phyloP scores from a whole-genome alignment of 192 early-diverging fungal genomes.

The Haplosporangium gracile region DNA sequence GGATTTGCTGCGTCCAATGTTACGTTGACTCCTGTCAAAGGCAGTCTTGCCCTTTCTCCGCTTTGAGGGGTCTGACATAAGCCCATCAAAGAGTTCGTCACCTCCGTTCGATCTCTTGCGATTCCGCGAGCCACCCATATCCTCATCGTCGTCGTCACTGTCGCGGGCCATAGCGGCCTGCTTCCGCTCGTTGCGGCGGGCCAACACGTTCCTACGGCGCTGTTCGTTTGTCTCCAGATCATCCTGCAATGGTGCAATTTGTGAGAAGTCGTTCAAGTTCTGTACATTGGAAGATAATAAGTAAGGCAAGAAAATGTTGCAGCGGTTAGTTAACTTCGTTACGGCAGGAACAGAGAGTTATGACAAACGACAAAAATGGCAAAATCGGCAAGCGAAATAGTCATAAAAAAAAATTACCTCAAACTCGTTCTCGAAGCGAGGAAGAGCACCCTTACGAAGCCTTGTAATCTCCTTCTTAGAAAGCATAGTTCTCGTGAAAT shows the following conservation, averaged over 20 bases:
- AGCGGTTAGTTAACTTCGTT: neutral
- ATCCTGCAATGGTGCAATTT: slow-evolving; percentile 61
- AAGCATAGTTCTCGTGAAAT: slow-evolving; percentile 83
- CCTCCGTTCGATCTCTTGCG: slow-evolving; percentile 22
- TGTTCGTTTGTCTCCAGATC: slow-evolving; percentile 62
- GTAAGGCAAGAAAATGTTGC: neutral
- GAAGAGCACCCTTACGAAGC: slow-evolving; percentile 66
- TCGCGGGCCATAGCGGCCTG: slow-evolving; percentile 43
- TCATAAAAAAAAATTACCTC: slow-evolving; percentile 60
- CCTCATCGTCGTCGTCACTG: slow-evolving; percentile 46
- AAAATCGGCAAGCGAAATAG: neutral
- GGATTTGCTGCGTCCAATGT: slow-evolving; percentile 21
- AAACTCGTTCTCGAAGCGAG: slow-evolving; percentile 88
- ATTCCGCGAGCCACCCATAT: slow-evolving; percentile 23
- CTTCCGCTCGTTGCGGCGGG: slow-evolving; percentile 56
- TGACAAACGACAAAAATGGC: neutral
- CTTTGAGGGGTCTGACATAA: slow-evolving; percentile 45
- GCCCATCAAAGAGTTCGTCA: slow-evolving; percentile 55
- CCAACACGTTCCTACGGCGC: slow-evolving; percentile 61
- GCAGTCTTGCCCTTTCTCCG: slow-evolving; percentile 32
- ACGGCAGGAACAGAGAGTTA: neutral
- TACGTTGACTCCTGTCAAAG: slow-evolving; percentile 48
- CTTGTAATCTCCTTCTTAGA: slow-evolving; percentile 82
- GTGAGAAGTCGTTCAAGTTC: slow-evolving; percentile 71
- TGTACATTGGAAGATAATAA: slow-evolving; percentile 23